A percentile compares a stretch with the other conserved stretches of the same genome.
Conservation (phyloP, 1,284 basidiomycete species). For the Termitomyces sp. region DNA sequence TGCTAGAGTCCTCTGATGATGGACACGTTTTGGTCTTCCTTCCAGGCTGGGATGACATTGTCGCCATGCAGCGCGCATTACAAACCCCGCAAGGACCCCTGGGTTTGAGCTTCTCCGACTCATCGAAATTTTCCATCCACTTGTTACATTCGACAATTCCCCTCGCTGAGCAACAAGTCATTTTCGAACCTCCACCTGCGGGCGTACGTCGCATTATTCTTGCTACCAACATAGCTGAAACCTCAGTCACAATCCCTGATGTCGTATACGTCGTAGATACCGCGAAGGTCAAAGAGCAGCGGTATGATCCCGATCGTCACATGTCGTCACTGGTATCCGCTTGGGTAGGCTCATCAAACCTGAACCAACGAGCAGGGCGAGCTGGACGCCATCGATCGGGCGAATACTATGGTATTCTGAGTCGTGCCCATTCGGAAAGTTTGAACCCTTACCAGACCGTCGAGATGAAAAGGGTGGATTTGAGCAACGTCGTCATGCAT, state of each 20-base stretch:
- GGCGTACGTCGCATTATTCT: constrained; percentile 87
- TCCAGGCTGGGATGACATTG: constrained; percentile 92
- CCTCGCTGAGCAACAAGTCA: constrained; percentile 83
- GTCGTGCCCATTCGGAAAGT: constrained; percentile 55
- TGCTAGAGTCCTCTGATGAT: constrained; percentile 69
- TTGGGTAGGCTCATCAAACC: constrained; percentile 91
- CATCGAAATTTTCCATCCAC: constrained; percentile 70
- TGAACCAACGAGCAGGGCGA: constrained; percentile 91
- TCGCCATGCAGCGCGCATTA: constrained; percentile 69
- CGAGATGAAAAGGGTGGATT: constrained; percentile 93
- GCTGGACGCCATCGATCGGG: constrained; percentile 91
- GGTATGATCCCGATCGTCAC: constrained; percentile 88
- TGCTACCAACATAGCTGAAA: constrained; percentile 96
- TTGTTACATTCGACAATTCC: constrained; percentile 91
- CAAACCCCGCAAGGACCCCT: constrained; percentile 49
- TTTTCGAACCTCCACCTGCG: constrained; percentile 77
- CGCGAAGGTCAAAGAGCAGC: constrained; percentile 86
- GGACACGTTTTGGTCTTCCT: constrained; percentile 93
- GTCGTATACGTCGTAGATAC: constrained; percentile 94
- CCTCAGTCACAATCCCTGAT: constrained; percentile 93
- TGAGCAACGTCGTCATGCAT: constrained; percentile 93
- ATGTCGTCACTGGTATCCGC: constrained; percentile 85
- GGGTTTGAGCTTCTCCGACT: constrained; percentile 58
- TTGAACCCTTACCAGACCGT: constrained; percentile 86
- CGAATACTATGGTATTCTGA: constrained; percentile 87